phyloP scores from a whole-genome alignment of 768 basidiomycete genomes.

The Hericium rajendrae region DNA sequence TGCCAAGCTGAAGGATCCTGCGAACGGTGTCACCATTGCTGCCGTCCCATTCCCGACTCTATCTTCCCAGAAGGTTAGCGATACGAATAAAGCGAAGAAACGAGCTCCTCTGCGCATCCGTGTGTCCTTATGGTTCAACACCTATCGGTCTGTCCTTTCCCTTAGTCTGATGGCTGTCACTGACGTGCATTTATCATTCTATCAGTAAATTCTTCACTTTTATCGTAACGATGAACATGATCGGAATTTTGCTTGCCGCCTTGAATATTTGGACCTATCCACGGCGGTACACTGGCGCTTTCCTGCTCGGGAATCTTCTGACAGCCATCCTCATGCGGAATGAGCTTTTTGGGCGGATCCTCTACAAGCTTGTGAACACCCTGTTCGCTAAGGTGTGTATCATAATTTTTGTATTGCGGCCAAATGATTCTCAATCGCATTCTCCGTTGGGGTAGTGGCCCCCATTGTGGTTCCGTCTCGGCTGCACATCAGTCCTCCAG shows the following conservation, averaged over 20 bases:
- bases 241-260: constrained; percentile 24
- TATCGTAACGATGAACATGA: constrained; percentile 22
- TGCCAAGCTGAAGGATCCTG: constrained; percentile 1
- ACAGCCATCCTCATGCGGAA: constrained; percentile 34
- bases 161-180: background rate
- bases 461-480: constrained; percentile 30
- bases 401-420: background rate
- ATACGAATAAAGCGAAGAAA: constrained; percentile 12
- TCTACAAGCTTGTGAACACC: constrained; percentile 27
- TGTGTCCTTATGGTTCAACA: constrained; percentile 29
- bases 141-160: constrained; percentile 22
- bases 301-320: constrained; percentile 32
- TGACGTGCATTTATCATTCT: background rate
- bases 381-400: constrained; percentile 28
- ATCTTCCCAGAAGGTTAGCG: background rate
- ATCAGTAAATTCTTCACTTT: constrained; percentile 28
- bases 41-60: background rate
- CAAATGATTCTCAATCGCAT: background rate
- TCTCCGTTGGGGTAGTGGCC: constrained; percentile 22
- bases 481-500: constrained; percentile 27
- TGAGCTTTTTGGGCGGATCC: constrained; percentile 30
- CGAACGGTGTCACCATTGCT: background rate
- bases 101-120: constrained; percentile 19
- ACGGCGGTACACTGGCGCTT: constrained; percentile 25
- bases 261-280: constrained; percentile 27